These are phyloP conservation scores for Aspergillus viridinutans DNA, from an alignment of 2,329 filamentous ascomycete species.

Conservation along the genomic window DNA sequence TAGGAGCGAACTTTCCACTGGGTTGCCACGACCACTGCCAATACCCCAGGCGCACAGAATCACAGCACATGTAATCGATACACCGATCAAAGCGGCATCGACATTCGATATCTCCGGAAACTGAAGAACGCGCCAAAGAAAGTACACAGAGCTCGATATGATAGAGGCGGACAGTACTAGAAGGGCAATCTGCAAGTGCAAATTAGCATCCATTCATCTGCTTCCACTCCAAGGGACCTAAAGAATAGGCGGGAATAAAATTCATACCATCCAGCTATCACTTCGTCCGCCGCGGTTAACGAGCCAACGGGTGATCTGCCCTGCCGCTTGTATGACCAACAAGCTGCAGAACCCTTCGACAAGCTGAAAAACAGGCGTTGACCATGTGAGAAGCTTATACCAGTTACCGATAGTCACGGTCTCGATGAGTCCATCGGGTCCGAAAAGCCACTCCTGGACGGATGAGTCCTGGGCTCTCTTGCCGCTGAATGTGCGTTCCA, in stretches of 20 bases:
- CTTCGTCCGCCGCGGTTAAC: constrained; percentile 84
- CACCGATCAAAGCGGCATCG: constrained; percentile 87
- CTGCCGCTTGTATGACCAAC: constrained; percentile 88
- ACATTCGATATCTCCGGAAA: constrained; percentile 92
- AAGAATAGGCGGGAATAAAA: constrained; percentile 15
- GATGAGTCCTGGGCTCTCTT: constrained; percentile 61
- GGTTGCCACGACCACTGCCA: constrained; percentile 86
- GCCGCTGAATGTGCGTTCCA: constrained; percentile 70
- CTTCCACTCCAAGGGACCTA: background rate
- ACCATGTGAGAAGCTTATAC: constrained; percentile 85
- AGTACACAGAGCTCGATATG: constrained; percentile 91
- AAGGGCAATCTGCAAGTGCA: constrained; percentile 65
- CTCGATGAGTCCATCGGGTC: constrained; percentile 77
- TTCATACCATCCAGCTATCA: constrained; percentile 88
- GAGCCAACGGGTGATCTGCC: constrained; percentile 90
- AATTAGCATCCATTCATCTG: constrained; percentile 13
- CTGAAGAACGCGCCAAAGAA: constrained; percentile 88
- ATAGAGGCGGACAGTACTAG: constrained; percentile 84
- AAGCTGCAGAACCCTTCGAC: constrained; percentile 95
- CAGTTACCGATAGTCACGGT: constrained; percentile 75
- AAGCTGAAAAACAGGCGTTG: constrained; percentile 89
- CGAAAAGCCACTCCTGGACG: constrained; percentile 81
- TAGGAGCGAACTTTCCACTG: constrained; percentile 88
- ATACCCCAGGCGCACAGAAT: constrained; percentile 94
- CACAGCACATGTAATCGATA: constrained; percentile 85